Evolutionary conservation across 2,329 filamentous ascomycete species (phyloP).

Genomic region (Colletotrichum agaves): DNA sequence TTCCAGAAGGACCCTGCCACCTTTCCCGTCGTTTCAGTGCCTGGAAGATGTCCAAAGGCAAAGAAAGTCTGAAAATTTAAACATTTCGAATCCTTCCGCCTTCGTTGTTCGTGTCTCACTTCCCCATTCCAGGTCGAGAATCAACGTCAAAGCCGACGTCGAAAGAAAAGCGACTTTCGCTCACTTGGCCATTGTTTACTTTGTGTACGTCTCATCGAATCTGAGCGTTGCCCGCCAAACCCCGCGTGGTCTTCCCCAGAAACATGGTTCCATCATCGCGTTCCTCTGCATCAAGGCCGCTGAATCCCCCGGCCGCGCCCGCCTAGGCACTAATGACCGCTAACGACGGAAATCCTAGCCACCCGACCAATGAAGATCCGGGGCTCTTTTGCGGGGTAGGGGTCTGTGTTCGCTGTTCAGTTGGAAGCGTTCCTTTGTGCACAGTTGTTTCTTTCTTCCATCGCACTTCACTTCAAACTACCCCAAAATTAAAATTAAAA

Average conservation of each 20-base stretch:
- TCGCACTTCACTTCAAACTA: neutral
- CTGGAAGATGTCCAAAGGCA: too few species aligned
- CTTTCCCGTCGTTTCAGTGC: neutral
- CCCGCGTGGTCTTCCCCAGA: constrained; percentile 33
- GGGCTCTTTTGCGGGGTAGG: neutral
- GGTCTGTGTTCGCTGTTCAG: neutral
- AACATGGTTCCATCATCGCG: constrained; percentile 23
- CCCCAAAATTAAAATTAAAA: constrained; percentile 6
- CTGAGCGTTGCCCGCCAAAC: constrained; percentile 8
- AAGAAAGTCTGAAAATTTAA: too few species aligned
- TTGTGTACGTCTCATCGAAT: constrained; percentile 13
- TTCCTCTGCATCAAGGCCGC: constrained; percentile 16
- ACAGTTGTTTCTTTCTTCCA: neutral
- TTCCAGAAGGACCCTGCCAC: neutral
- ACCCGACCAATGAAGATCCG: constrained; percentile 17
- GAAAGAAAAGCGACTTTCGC: neutral
- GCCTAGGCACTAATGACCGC: neutral
- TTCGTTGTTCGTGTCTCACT: constrained; percentile 6
- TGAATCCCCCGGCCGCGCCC: neutral
- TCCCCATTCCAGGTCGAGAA: neutral
- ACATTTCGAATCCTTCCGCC: neutral
- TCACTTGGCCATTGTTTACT: constrained; percentile 22
- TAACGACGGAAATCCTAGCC: constrained; percentile 6
- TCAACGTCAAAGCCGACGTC: neutral
- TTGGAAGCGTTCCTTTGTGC: neutral